phyloP scores from a whole-genome alignment of 441 rosid genomes.

The Mallotus japonicus region DNA sequence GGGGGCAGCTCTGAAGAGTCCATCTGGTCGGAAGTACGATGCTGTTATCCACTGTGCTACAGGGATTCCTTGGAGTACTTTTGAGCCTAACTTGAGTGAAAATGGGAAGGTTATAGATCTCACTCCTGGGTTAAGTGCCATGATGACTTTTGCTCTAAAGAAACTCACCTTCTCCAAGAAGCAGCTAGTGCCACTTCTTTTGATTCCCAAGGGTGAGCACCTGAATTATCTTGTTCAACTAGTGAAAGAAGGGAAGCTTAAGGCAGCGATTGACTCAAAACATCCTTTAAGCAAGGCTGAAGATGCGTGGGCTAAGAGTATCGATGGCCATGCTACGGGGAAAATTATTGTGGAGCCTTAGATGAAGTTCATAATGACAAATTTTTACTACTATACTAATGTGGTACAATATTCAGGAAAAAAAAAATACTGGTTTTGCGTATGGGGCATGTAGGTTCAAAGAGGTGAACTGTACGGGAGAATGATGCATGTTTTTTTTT shows the following conservation, averaged over 20 bases:
- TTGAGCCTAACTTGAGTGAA: constrained; percentile 49
- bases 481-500: not conserved
- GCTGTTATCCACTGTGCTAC: constrained; percentile 63
- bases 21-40: constrained; percentile 67
- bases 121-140: constrained; percentile 47
- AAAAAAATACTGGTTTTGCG: too few species aligned
- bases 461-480: too few species aligned
- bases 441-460: not conserved
- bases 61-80: constrained; percentile 55
- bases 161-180: constrained; percentile 64
- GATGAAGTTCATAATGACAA: not conserved
- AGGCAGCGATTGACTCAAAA: constrained; percentile 61
- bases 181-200: constrained; percentile 49
- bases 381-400: not conserved
- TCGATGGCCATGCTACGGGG: constrained; percentile 73
- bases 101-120: constrained; percentile 63
- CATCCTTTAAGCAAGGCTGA: constrained; percentile 59
- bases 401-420: too few species aligned
- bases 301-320: constrained; percentile 73
- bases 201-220: constrained; percentile 48
- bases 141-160: constrained; percentile 48
- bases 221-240: constrained; percentile 46
- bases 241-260: constrained; percentile 63
- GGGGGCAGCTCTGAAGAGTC: constrained; percentile 63
- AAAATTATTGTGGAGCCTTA: constrained; percentile 71